Evolutionary conservation across 1,139 yeast species (phyloP), one percentile per base, ranked within the genome.

Genomic region (Spathaspora sp.): DNA sequence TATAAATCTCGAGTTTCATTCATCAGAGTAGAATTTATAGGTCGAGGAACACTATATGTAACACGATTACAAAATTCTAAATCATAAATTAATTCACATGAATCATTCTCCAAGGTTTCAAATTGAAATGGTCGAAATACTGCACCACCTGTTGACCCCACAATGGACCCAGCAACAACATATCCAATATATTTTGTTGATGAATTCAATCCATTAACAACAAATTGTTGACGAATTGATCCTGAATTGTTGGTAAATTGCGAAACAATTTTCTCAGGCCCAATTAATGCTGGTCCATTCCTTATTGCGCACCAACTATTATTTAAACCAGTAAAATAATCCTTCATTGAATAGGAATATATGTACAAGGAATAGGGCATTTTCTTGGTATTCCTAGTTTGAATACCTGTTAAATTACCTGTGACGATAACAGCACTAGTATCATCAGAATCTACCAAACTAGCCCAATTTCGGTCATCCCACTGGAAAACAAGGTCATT

Each of bases 21-120:
- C 23, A 59, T 60, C 13, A 59, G 31, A 8, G 47, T 33, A 6
- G 51, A 49, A 8, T 53, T 47, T n/a, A 57, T 58, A 46, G 81
- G 68, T 3, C 85, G 80, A 0, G 98, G 99, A 0, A 89, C 97
- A 1, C 96, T 78, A 64, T 90, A 93, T 0, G 97, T 95, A 31
- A 91, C 95, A 43, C 81, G 80, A 31, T 74, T 65, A 64, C 99
- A 93, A 59, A 91, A 89, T 1, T 80, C 83, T 46, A 93, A 68
- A 49, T 82, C 86, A 62, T 80, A 89, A 20, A 90, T 78, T 45
- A 91, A 68, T 50, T 86, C 81, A 61, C 99, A 93, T 1, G 88
- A 78, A 25, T 71, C 67, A 3, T 67, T 62, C 4, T 65, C 65
- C 60, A 82, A 73, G 2, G 97, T 87, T 20, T 76, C 73, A 57